A percentile compares a stretch with the other conserved stretches of the same genome.
Evolutionary conservation across 345 rosid species (phyloP).

Genomic region (Psidium friedrichsthalianum): DNA sequence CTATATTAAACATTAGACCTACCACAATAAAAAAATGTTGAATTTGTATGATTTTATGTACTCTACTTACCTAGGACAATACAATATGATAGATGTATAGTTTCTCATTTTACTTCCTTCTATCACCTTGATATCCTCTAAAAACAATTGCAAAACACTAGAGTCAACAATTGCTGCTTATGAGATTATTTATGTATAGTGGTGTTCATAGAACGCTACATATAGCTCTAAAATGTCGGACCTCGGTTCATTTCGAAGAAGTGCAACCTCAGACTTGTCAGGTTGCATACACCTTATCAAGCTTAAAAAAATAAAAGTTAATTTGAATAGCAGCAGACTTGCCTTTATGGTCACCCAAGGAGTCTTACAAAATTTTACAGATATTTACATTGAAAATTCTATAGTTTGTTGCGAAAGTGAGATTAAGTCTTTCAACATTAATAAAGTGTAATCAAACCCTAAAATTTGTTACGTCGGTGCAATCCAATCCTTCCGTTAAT

Average conservation of each 20-base stretch:
- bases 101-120: too few species aligned
- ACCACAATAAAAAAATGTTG: background rate
- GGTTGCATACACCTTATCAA: background rate
- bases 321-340: background rate
- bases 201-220: background rate
- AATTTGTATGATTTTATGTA: background rate
- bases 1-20: background rate
- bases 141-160: too few species aligned
- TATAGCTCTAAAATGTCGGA: background rate
- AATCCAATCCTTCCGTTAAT: background rate
- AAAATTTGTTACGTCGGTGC: accelerated
- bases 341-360: background rate
- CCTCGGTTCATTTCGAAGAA: background rate
- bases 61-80: background rate
- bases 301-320: background rate
- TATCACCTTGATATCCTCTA: too few species aligned
- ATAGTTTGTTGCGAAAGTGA: background rate
- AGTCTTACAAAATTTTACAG: background rate
- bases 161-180: background rate
- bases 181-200: background rate
- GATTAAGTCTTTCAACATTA: background rate
- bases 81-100: background rate
- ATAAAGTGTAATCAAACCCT: background rate
- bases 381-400: background rate
- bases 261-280: background rate